Evolutionary conservation across 2,329 filamentous ascomycete genomes (phyloP).

Genomic region (Sporothrix globosa): DNA sequence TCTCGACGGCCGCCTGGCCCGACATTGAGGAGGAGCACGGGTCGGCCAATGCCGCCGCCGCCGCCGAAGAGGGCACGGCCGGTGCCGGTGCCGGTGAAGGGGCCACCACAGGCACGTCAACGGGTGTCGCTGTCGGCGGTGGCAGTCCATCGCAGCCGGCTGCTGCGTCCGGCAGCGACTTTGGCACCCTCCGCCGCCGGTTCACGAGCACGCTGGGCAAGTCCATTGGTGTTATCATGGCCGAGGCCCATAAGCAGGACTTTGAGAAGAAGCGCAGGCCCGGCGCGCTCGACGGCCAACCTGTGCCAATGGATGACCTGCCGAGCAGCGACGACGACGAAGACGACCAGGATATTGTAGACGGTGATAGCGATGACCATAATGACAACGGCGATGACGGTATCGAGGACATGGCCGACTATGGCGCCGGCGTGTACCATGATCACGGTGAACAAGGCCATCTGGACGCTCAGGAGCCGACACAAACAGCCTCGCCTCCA

Average conservation of each 20-base stretch:
- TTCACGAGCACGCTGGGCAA: slow-evolving; percentile 43
- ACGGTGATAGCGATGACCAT: neutral
- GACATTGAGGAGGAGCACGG: slow-evolving; percentile 6
- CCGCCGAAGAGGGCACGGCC: slow-evolving; percentile 26
- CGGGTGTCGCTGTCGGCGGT: neutral
- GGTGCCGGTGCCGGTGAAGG: neutral
- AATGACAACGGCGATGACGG: slow-evolving; percentile 30
- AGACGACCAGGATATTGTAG: slow-evolving; percentile 16
- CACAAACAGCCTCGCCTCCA: neutral
- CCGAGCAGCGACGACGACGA: slow-evolving; percentile 35
- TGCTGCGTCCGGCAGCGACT: slow-evolving; percentile 4
- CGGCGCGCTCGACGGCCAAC: slow-evolving; percentile 12
- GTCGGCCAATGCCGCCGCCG: neutral
- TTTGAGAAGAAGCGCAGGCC: slow-evolving; percentile 75
- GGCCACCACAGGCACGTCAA: neutral
- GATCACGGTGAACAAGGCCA: neutral
- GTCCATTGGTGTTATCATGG: slow-evolving; percentile 64
- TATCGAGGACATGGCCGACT: slow-evolving; percentile 30
- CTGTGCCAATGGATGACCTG: slow-evolving; percentile 26
- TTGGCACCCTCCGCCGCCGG: slow-evolving; percentile 40
- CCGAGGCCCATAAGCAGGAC: slow-evolving; percentile 84
- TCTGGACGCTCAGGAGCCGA: neutral
- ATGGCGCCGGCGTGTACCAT: slow-evolving; percentile 16
- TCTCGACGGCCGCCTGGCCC: neutral
- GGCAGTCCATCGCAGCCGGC: neutral